phyloP scores from a whole-genome alignment of 805 yeast species.

The Clavispora phyllophila region DNA sequence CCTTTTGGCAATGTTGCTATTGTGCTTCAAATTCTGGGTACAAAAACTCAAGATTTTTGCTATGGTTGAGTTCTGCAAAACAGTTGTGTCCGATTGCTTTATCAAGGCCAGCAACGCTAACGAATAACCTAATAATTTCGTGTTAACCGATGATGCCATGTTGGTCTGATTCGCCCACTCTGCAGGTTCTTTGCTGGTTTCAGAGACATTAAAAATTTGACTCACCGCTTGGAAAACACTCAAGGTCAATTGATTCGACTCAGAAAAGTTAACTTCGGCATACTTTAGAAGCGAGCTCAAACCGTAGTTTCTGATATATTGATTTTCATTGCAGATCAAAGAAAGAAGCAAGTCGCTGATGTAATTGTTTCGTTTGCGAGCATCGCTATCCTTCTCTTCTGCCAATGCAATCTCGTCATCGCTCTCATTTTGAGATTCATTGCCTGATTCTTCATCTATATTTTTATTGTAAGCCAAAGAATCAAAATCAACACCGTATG shows the following conservation, averaged over 20 bases:
- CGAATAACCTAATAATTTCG: constrained; percentile 28
- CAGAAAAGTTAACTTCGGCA: constrained; percentile 26
- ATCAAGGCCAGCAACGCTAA: constrained; percentile 32
- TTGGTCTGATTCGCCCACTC: constrained; percentile 14
- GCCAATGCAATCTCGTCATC: constrained; percentile 14
- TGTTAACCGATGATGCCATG: constrained; percentile 14
- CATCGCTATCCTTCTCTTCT: constrained; percentile 17
- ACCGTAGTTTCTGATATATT: constrained; percentile 33
- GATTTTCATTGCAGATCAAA: constrained; percentile 28
- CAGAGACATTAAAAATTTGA: constrained; percentile 9
- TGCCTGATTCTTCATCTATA: constrained; percentile 4
- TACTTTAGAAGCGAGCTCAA: constrained; percentile 27
- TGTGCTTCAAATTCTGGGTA: constrained; percentile 40
- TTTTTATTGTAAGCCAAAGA: constrained; percentile 13
- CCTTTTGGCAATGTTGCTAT: constrained; percentile 17
- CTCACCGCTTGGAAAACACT: constrained; percentile 26
- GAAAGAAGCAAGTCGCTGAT: constrained; percentile 26
- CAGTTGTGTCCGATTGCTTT: constrained; percentile 29
- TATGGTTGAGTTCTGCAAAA: constrained; percentile 35
- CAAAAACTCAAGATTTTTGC: constrained; percentile 41
- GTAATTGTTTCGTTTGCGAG: constrained; percentile 19
- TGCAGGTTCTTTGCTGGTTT: constrained; percentile 4
- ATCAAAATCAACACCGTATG: constrained; percentile 32
- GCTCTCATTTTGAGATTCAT: constrained; percentile 6
- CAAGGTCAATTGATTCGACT: constrained; percentile 31